These are phyloP conservation scores for Yamagishiella unicocca DNA, from an alignment of 139 green algal species.

Conservation along the genomic window DNA sequence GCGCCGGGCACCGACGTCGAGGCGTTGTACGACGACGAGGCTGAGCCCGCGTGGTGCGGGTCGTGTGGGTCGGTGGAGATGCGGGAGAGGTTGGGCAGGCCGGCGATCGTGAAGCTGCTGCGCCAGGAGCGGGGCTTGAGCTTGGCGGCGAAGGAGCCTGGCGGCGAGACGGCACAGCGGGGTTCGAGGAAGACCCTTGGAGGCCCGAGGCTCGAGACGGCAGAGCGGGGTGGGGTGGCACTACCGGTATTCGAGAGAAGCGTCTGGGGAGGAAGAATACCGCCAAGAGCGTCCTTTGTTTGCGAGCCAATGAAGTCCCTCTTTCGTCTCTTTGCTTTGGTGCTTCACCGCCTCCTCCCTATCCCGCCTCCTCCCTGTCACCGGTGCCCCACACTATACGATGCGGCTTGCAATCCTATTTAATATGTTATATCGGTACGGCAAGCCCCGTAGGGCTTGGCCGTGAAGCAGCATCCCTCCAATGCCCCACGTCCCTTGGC, in stretches of 20 bases:
- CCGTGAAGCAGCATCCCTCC: neutral
- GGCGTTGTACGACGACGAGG: constrained; percentile 45
- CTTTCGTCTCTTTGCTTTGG: too few relatives aligned
- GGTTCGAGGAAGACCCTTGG: neutral
- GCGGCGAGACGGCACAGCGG: neutral
- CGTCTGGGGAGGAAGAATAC: too few relatives aligned
- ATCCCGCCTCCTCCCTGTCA: too few relatives aligned
- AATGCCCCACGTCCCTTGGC: neutral
- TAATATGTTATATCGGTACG: too few relatives aligned
- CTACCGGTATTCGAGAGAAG: neutral
- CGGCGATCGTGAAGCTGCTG: constrained; percentile 39
- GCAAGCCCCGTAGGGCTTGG: neutral
- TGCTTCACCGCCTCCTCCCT: too few relatives aligned
- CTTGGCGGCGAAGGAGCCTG: constrained; percentile 41
- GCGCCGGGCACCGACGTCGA: constrained; percentile 22
- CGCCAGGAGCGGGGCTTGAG: constrained; percentile 42
- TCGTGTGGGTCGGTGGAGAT: constrained; percentile 22
- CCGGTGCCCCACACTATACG: too few relatives aligned
- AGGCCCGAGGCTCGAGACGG: too few relatives aligned
- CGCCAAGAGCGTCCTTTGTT: too few relatives aligned
- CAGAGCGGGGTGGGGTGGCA: too few relatives aligned
- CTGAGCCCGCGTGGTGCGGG: neutral
- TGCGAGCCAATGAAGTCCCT: too few relatives aligned
- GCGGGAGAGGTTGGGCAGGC: constrained; percentile 44
- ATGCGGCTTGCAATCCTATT: too few relatives aligned